A percentile compares a stretch with the other conserved stretches of the same genome.
phyloP scores from a whole-genome alignment of 2,329 filamentous ascomycete genomes.

The Ceratocystis alfenasii region DNA sequence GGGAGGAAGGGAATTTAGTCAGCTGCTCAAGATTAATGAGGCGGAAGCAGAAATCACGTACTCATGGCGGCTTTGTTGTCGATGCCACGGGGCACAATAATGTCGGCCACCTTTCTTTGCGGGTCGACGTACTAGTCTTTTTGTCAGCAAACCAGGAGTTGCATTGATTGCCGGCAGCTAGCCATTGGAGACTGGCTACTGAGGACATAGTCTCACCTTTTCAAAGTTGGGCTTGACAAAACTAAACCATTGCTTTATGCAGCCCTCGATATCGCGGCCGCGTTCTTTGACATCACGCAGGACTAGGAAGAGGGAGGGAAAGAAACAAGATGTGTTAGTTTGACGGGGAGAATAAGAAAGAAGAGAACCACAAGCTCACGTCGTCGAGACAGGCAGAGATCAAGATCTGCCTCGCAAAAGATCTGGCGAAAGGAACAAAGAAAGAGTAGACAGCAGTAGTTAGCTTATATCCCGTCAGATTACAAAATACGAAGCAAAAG shows the following conservation, averaged over 20 bases:
- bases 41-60: conserved; percentile 30
- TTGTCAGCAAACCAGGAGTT: no score
- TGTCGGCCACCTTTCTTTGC: conserved; percentile 66
- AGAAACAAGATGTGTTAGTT: not conserved
- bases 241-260: conserved; percentile 94
- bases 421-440: conserved; percentile 41
- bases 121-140: conserved; percentile 63
- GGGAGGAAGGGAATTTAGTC: no score
- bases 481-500: not conserved
- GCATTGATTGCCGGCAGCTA: no score
- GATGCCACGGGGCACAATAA: conserved; percentile 89
- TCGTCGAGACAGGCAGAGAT: conserved; percentile 82
- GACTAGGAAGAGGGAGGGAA: conserved; percentile 39
- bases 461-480: not conserved
- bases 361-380: conserved; percentile 41
- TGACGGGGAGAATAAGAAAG: not conserved
- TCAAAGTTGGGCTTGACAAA: conserved; percentile 97
- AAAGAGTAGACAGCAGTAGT: not conserved
- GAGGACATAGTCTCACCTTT: conserved; percentile 36
- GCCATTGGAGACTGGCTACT: no score
- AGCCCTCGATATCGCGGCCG: conserved; percentile 83
- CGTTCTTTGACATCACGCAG: conserved; percentile 80
- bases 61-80: conserved; percentile 87
- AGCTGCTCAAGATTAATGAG: no score
- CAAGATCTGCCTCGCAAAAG: conserved; percentile 90